Percentiles rank a stretch among this genome's conserved stretches.
Evolutionary conservation across 2,329 filamentous ascomycete genomes (phyloP).

Genomic region (Phoma sp.): DNA sequence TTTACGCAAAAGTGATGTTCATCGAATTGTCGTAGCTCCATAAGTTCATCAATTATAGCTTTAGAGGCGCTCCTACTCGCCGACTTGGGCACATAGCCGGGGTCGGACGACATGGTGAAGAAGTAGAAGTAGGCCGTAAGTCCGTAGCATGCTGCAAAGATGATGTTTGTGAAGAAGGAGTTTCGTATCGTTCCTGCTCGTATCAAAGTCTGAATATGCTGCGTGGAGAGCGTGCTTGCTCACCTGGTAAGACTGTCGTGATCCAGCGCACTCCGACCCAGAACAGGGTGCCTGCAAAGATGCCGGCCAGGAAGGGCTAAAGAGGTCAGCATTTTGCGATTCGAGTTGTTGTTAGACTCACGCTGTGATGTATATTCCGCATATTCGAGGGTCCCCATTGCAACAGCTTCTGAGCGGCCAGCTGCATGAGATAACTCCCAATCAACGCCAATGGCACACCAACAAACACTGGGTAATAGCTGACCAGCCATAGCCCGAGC

Average conservation of each 20-base stretch:
- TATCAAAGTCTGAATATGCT: slow-evolving; percentile 36
- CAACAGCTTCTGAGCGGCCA: slow-evolving; percentile 76
- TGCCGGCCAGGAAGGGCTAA: slow-evolving; percentile 88
- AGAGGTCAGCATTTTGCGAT: slow-evolving; percentile 13
- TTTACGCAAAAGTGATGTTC: slow-evolving; percentile 91
- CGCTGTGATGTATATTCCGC: slow-evolving; percentile 87
- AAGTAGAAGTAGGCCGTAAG: slow-evolving; percentile 86
- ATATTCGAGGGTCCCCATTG: slow-evolving; percentile 86
- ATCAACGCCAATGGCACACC: slow-evolving; percentile 75
- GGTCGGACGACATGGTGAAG: slow-evolving; percentile 84
- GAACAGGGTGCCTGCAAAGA: slow-evolving; percentile 88
- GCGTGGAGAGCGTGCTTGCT: slow-evolving; percentile 33
- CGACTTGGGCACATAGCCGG: slow-evolving; percentile 90
- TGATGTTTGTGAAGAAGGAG: slow-evolving; percentile 77
- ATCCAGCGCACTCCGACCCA: slow-evolving; percentile 80
- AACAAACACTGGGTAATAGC: slow-evolving; percentile 74
- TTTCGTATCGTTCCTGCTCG: slow-evolving; percentile 67
- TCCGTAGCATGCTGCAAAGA: slow-evolving; percentile 69
- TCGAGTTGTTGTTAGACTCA: slow-evolving; percentile 50
- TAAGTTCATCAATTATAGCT: slow-evolving; percentile 83
- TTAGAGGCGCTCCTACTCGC: slow-evolving; percentile 90
- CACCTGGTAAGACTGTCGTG: slow-evolving; percentile 74
- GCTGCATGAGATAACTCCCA: slow-evolving; percentile 75
- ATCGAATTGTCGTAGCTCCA: slow-evolving; percentile 87
- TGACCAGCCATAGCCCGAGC: slow-evolving; percentile 72